Percentiles rank a stretch among this genome's conserved stretches.
phyloP scores from a whole-genome alignment of 805 yeast species.

The Grigorovia yakushimaensis region DNA sequence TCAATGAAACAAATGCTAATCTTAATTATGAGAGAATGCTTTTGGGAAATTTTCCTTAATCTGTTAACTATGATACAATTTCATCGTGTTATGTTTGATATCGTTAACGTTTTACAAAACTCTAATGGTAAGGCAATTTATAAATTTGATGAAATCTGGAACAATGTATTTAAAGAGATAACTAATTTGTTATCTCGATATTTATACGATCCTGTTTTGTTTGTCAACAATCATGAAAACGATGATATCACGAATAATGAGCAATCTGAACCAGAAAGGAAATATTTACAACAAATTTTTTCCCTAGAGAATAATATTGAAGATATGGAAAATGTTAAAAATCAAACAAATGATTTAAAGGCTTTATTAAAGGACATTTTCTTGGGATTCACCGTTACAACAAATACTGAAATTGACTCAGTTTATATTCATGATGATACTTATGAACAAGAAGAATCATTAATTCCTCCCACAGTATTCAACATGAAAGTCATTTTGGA shows the following conservation, averaged over 20 bases:
- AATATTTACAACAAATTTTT: constrained; percentile 11
- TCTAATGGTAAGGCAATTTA: constrained; percentile 22
- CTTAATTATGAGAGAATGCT: constrained; percentile 55
- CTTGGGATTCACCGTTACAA: constrained; percentile 49
- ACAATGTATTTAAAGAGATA: constrained; percentile 30
- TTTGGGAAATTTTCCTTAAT: constrained; percentile 59
- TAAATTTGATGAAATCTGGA: constrained; percentile 36
- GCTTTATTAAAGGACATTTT: constrained; percentile 49
- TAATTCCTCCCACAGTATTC: constrained; percentile 62
- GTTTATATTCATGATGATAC: constrained; percentile 54
- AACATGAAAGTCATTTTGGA: constrained; percentile 75
- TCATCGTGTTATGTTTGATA: constrained; percentile 56
- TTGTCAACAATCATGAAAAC: constrained; percentile 2
- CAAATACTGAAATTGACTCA: constrained; percentile 28
- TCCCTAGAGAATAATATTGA: constrained; percentile 22
- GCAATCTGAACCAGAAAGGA: constrained; percentile 7
- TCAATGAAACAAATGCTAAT: constrained; percentile 41
- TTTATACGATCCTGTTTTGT: constrained; percentile 12
- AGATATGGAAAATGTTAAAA: constrained; percentile 15
- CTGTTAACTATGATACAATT: constrained; percentile 55
- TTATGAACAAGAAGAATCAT: constrained; percentile 47
- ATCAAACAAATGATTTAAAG: constrained; percentile 35
- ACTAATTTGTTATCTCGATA: constrained; percentile 16
- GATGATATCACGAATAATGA: constrained; percentile 2
- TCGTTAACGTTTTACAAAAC: constrained; percentile 32